These are phyloP conservation scores for Fomitopsis palustris DNA, from an alignment of 1,284 basidiomycete genomes.

Conservation along the genomic window DNA sequence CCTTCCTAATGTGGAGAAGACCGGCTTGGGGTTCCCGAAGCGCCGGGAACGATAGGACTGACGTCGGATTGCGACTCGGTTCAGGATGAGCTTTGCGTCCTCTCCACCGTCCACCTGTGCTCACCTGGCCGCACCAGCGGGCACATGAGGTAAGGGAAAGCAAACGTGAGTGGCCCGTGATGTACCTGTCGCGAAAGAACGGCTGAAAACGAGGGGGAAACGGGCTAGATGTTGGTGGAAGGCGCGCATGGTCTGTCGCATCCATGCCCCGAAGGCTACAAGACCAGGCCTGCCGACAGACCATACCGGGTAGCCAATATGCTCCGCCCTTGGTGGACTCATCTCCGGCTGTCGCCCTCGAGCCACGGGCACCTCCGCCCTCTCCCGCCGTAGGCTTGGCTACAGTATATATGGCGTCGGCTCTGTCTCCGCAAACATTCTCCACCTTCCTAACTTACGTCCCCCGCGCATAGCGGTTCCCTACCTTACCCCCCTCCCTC, in stretches of 20 bases:
- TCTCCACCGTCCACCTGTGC: neutral
- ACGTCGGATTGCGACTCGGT: neutral
- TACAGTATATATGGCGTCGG: neutral
- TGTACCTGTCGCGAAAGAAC: neutral
- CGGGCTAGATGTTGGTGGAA: neutral
- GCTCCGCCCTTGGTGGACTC: neutral
- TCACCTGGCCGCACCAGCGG: neutral
- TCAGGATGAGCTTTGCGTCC: neutral
- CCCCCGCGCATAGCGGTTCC: constrained; percentile 1
- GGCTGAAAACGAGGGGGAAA: neutral
- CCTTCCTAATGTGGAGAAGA: neutral
- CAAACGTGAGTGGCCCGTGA: neutral
- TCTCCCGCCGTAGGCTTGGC: neutral
- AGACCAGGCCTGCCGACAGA: no score
- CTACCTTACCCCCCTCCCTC: neutral
- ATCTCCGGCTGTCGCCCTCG: constrained; percentile 2
- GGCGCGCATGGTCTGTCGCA: neutral
- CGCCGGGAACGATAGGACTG: neutral
- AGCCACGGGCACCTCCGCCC: neutral
- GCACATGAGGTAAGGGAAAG: no score
- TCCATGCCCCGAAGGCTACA: neutral
- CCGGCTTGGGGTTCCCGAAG: neutral
- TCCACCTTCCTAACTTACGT: constrained; percentile 2
- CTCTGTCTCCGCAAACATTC: neutral
- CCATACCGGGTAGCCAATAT: neutral